Evolutionary conservation across 169 alveolate genomes (phyloP), one percentile per base, ranked within the genome.

Genomic region (Babesia gibsoni): DNA sequence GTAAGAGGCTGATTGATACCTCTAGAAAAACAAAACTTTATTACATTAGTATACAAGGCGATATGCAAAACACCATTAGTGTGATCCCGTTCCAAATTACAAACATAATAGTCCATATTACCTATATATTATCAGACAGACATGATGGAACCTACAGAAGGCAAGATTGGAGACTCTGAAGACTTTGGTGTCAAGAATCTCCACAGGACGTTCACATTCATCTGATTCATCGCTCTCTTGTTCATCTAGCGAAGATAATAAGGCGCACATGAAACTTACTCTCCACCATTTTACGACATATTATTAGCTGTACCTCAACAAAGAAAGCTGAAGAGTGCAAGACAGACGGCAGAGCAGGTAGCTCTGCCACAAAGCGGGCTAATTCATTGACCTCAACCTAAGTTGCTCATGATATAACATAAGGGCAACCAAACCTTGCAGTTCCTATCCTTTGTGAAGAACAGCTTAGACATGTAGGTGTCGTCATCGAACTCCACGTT

Each of bases 321-420:
- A 66, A 72, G 23, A 58, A 29, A 9, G 73, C 56, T 4, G 59
- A 16, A 14, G 49, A 20, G 10, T 22, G 39, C 57, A 72, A 29
- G 16, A 52, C 42, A 6, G 68, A 42, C 7, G 83, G 83, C 30
- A 63, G 35, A 10, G 83, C 83, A 5, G 83, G 78, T 14, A 72
- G 4, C 36, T 72, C 75, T 0, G 36, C 49, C 3, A 67, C n/a
- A 35, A 72, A 72, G 1, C 48, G 52, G 8, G 77, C 73, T 8
- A 72, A 46, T 1, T 72, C 83, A 27, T 72, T 50, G 1, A 61
- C 61, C 20, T 9, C 22, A 27, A 59, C 75, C 70, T 61, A 48
- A 4, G 12, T 2, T 1, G 3, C n/a, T 5, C 6, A 45, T 2
- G 4, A 22, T 4, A 1, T 8, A 1, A 43, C 6, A 10, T 4